Conservation (phyloP, 176 grass and related monocot genomes). For the Phragmites australis region DNA sequence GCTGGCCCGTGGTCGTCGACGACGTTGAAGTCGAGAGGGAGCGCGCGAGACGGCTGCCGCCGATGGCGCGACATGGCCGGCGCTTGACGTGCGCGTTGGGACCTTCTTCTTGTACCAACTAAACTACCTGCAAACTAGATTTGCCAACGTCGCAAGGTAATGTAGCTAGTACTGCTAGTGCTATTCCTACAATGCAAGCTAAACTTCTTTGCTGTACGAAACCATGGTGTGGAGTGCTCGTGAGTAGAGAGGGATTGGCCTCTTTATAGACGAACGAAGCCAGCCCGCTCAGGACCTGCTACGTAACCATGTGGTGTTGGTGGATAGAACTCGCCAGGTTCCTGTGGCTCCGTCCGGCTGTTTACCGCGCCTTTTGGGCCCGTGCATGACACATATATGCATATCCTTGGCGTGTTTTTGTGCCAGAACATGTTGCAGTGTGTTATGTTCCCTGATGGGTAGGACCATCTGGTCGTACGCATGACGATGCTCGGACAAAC, state of each 20-base stretch:
- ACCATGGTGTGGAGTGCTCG: background rate
- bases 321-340: background rate
- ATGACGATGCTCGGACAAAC: background rate
- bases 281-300: background rate
- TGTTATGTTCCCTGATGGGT: background rate
- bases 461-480: background rate
- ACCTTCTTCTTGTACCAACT: background rate
- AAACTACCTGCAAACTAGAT: background rate
- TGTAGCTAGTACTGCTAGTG: background rate
- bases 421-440: background rate
- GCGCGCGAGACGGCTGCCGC: slow-evolving; percentile 46
- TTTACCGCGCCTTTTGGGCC: background rate
- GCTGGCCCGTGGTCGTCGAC: background rate
- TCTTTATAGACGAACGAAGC: slow-evolving; percentile 25
- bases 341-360: background rate
- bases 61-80: slow-evolving; percentile 49
- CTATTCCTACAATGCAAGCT: background rate
- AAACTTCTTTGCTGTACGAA: background rate
- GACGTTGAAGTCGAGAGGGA: slow-evolving; percentile 41
- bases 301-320: background rate
- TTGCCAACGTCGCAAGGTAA: background rate
- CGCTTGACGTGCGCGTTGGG: background rate
- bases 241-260: background rate
- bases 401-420: too few relatives aligned
- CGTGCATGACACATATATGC: background rate